Evolutionary conservation across 345 rosid species (phyloP), one percentile per base, ranked within the genome.

Genomic region (Linum tenue): DNA sequence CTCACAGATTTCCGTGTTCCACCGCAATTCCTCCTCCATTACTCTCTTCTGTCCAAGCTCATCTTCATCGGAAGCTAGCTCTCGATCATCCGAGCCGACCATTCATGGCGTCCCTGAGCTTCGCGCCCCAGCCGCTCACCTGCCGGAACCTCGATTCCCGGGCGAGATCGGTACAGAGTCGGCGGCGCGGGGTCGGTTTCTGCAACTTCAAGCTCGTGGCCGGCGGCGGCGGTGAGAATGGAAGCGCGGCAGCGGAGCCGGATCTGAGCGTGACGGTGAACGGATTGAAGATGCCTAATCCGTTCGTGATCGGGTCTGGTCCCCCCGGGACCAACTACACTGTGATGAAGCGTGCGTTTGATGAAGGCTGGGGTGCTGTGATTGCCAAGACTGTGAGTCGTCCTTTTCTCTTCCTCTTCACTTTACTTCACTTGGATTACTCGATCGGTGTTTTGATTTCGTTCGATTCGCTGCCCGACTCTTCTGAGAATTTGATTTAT

Each of bases 281-380:
- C 71, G 99, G 99, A 41, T 71, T 94, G 69, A 72, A 79, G 16
- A 79, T 94, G 96, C 91, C 96, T 2, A 90, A 94, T 69, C 99
- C 97, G 0, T 90, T 90, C 70, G 96, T 94, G 66, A 91, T 94
- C 73, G 97, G 90, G 59, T 94, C 99, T 8, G 99, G 99, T 69
- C 99, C 97, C 31, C 99, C 97, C 0, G 99, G 97, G 7, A 90
- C 99, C 61, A 94, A 94, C 83, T 85, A 88, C 66, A 94, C 96
- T 4, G 99, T 90, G 64, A 94, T 90, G 97, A 94, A 90, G 75
- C 75, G 92, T 73, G 97, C 97, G 55, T 94, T 90, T 59, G 97
- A 94, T 56, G 97, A 90, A 83, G 99, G 99, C 36, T 94, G 99
- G 99, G 99, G 99, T 3, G 97, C 92, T 44, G 97, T 94, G 62